Evolutionary conservation across 306 rosid species (phyloP).

Genomic region (Ziziphus jujuba): DNA sequence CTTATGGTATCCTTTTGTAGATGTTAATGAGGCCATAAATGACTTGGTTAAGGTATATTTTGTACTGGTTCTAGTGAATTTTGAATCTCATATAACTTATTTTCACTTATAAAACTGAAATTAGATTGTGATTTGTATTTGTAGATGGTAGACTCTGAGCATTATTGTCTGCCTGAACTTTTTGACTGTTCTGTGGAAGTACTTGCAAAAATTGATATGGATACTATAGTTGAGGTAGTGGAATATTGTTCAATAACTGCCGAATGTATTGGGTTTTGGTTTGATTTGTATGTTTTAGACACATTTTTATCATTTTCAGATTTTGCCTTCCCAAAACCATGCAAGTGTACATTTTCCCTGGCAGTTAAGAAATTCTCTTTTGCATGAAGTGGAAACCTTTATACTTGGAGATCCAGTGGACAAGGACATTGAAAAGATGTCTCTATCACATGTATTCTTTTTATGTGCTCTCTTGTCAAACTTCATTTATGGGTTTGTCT

Average conservation of each 20-base stretch:
- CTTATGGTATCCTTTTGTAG: constrained; percentile 33
- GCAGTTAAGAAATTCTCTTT: constrained; percentile 63
- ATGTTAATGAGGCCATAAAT: constrained; percentile 41
- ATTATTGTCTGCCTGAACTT: constrained; percentile 41
- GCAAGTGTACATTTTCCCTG: constrained; percentile 56
- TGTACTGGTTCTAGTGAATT: constrained; percentile 11
- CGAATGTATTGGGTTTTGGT: constrained; percentile 15
- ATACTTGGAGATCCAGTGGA: constrained; percentile 57
- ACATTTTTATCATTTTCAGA: constrained; percentile 40
- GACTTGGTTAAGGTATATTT: constrained; percentile 49
- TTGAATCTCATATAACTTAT: constrained; percentile 16
- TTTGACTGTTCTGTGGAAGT: constrained; percentile 79
- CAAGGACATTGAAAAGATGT: constrained; percentile 47
- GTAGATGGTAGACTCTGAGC: constrained; percentile 65
- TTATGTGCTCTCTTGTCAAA: constrained; percentile 69
- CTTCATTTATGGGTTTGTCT: constrained; percentile 51
- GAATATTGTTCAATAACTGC: constrained; percentile 25
- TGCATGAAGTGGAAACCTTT: constrained; percentile 69
- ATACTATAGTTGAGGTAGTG: constrained; percentile 61
- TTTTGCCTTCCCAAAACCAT: constrained; percentile 37
- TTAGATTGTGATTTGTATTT: constrained; percentile 24
- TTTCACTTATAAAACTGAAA: constrained; percentile 17
- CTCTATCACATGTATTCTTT: constrained; percentile 59
- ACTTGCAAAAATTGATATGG: constrained; percentile 53
- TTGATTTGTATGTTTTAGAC: constrained; percentile 16